These are phyloP conservation scores for Malassezia sympodialis DNA, from an alignment of 1,284 basidiomycete genomes.

Conservation along the genomic window DNA sequence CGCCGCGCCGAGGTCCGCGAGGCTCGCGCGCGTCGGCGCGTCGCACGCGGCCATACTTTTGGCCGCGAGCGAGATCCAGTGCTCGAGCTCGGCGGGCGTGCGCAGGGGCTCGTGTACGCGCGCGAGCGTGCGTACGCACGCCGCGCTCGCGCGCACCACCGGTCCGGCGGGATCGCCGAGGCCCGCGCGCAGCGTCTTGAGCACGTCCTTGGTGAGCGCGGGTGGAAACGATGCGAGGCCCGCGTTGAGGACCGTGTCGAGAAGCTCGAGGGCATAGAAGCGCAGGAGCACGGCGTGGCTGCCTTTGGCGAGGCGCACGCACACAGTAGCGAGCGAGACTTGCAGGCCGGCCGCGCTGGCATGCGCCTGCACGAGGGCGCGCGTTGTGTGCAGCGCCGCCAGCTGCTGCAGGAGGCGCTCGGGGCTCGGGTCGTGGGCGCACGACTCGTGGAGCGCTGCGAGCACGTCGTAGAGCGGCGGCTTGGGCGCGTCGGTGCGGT, in stretches of 20 bases:
- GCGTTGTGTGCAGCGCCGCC: constrained; percentile 66
- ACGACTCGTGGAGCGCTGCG: constrained; percentile 2
- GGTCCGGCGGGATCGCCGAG: constrained; percentile 75
- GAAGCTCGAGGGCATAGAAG: constrained; percentile 66
- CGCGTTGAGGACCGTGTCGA: constrained; percentile 71
- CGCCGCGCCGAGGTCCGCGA: constrained; percentile 70
- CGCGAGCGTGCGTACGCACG: constrained; percentile 35
- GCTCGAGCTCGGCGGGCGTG: constrained; percentile 63
- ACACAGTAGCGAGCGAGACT: constrained; percentile 52
- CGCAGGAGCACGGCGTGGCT: constrained; percentile 55
- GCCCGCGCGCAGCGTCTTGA: constrained; percentile 68
- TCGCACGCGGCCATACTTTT: constrained; percentile 68
- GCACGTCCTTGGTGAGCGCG: constrained; percentile 62
- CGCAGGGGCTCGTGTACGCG: constrained; percentile 1
- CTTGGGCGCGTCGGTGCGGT: constrained; percentile 18
- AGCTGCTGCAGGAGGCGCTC: constrained; percentile 52
- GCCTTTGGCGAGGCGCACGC: constrained; percentile 20
- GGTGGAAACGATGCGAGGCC: constrained; percentile 54
- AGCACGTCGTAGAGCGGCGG: constrained; percentile 25
- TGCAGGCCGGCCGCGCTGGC: constrained; percentile 66
- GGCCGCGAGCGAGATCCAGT: constrained; percentile 60
- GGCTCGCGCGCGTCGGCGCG: constrained; percentile 67
- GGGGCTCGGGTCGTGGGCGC: not conserved
- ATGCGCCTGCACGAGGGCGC: constrained; percentile 72
- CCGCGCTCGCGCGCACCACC: constrained; percentile 72